phyloP scores from a whole-genome alignment of 306 rosid genomes.

The barrel medic (Medicago truncatula) region DNA sequence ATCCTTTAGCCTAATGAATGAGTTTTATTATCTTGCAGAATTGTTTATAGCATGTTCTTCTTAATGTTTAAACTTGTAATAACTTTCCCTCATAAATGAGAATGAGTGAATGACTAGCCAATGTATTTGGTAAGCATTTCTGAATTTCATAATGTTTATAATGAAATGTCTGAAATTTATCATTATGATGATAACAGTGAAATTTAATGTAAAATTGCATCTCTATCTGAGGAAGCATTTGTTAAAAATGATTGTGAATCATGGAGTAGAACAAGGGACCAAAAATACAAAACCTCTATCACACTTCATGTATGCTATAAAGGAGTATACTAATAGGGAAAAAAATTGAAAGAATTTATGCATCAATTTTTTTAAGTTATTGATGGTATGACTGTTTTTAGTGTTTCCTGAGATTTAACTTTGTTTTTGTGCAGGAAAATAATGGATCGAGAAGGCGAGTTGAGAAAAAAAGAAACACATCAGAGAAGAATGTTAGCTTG shows the following conservation, averaged over 20 bases:
- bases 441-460: conserved; percentile 56
- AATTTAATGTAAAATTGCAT: conserved; percentile 14
- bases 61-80: too few relatives aligned
- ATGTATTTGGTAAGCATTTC: too few relatives aligned
- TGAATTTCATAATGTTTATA: too few relatives aligned
- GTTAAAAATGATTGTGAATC: conserved; percentile 31
- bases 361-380: conserved; percentile 31
- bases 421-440: conserved; percentile 48
- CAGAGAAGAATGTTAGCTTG: conserved; percentile 84
- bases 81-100: too few relatives aligned
- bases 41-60: too few relatives aligned
- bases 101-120: too few relatives aligned
- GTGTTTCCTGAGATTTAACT: conserved; percentile 29
- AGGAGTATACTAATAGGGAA: not conserved
- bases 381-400: not conserved
- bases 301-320: conserved; percentile 28
- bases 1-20: conserved; percentile 19
- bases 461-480: conserved; percentile 60
- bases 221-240: conserved; percentile 56
- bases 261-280: conserved; percentile 27
- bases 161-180: too few relatives aligned
- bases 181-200: too few relatives aligned
- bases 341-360: conserved; percentile 17
- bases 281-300: conserved; percentile 28
- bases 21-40: not conserved